A percentile compares a stretch with the other conserved stretches of the same genome.
phyloP scores from a whole-genome alignment of 176 grass and related monocot genomes.

The Hyparrhenia diplandra region DNA sequence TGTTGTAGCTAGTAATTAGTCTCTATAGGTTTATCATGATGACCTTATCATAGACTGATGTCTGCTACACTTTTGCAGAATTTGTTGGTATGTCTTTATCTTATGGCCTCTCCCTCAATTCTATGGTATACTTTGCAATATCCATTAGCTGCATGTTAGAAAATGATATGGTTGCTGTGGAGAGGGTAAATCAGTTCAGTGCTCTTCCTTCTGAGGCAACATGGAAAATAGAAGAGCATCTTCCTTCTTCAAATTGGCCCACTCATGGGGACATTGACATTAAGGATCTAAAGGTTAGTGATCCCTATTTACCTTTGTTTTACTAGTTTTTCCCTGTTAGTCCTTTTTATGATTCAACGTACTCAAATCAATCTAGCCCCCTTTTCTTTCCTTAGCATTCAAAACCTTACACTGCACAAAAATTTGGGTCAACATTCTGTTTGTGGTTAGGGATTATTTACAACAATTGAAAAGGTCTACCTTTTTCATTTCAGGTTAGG shows the following conservation, averaged over 20 bases:
- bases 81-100: constrained; percentile 95
- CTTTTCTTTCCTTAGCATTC: neutral
- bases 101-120: constrained; percentile 87
- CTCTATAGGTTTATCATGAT: constrained; percentile 5
- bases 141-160: constrained; percentile 91
- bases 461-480: neutral
- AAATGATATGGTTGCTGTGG: constrained; percentile 90
- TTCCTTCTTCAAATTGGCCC: constrained; percentile 63
- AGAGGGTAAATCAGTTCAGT: constrained; percentile 93
- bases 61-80: constrained; percentile 42
- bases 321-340: neutral
- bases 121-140: constrained; percentile 64
- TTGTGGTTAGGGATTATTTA: neutral
- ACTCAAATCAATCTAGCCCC: neutral
- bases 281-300: constrained; percentile 61
- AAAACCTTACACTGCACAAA: neutral
- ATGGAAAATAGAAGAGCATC: constrained; percentile 59
- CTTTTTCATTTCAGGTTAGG: constrained; percentile 55
- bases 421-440: too few relatives aligned
- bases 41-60: neutral
- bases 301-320: neutral
- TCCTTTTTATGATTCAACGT: neutral
- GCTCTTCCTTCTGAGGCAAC: constrained; percentile 72
- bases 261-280: constrained; percentile 68
- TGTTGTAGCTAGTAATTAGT: neutral